Evolutionary conservation across 768 basidiomycete species (phyloP).

Genomic region (Russula olivacea): DNA sequence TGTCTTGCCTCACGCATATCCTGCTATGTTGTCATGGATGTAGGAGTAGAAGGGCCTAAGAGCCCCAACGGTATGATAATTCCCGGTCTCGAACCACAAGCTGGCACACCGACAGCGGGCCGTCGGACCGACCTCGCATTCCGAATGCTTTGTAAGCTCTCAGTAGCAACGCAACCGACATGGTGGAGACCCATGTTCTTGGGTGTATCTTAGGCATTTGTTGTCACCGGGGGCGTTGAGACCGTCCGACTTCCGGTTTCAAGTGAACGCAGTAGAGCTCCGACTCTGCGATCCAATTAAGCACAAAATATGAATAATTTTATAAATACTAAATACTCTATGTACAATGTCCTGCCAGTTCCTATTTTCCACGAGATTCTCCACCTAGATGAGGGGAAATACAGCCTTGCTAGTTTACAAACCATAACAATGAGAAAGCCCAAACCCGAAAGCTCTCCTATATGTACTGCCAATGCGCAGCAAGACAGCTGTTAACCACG

Average conservation of each 20-base stretch:
- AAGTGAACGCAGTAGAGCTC: too few species aligned
- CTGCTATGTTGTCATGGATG: constrained; percentile 4
- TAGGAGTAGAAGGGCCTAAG: not conserved
- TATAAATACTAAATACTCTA: not conserved
- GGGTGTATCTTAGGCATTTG: too few species aligned
- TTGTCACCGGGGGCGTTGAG: too few species aligned
- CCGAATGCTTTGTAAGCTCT: not conserved
- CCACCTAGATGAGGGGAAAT: not conserved
- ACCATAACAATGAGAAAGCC: not conserved
- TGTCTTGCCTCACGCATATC: constrained; percentile 20
- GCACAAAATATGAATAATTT: not conserved
- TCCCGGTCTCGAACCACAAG: not conserved
- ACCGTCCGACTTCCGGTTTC: too few species aligned
- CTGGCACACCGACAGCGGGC: not conserved
- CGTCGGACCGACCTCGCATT: not conserved
- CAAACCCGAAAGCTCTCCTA: not conserved
- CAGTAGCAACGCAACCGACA: too few species aligned
- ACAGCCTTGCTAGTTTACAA: not conserved
- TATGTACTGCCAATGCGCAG: not conserved
- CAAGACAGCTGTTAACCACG: not conserved
- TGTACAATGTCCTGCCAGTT: not conserved
- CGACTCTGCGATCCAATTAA: not conserved
- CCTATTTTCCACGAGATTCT: not conserved
- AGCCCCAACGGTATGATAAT: not conserved
- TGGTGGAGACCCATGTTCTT: too few species aligned